Percentiles rank a stretch among this genome's conserved stretches.
Conservation (phyloP, 192 early-diverging fungal species). For the Rhizophagus prolifer region DNA sequence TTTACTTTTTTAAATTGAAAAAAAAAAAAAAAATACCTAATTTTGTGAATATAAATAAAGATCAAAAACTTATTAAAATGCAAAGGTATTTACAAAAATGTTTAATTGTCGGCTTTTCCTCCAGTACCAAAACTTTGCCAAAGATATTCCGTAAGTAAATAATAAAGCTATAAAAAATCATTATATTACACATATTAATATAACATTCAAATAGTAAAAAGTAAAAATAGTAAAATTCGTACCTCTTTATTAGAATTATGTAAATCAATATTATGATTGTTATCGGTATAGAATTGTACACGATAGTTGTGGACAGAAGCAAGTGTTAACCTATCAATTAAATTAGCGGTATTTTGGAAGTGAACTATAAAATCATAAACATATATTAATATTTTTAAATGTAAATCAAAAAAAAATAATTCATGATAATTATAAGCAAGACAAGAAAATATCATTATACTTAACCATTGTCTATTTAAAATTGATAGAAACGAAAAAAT, state of each 20-base stretch:
- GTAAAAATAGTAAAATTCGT: background rate
- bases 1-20: background rate
- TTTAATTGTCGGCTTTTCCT: background rate
- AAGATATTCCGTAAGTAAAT: slow-evolving; percentile 39
- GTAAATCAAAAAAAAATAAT: no score
- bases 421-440: no score
- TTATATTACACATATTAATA: background rate
- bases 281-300: slow-evolving; percentile 88
- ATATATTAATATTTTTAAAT: slow-evolving; percentile 13
- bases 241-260: slow-evolving; percentile 70
- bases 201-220: background rate
- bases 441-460: no score
- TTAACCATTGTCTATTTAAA: no score
- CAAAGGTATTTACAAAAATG: background rate
- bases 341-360: slow-evolving; percentile 82
- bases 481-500: no score
- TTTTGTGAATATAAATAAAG: background rate
- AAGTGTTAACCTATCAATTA: slow-evolving; percentile 76
- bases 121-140: slow-evolving; percentile 31
- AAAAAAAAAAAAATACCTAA: background rate
- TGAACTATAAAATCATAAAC: slow-evolving; percentile 61
- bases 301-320: slow-evolving; percentile 75
- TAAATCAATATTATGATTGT: slow-evolving; percentile 81
- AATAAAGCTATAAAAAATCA: slow-evolving; percentile 30
- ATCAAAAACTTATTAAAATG: background rate